Evolutionary conservation across 169 alveolate genomes (phyloP).

Genomic region (Plasmodium inui): DNA sequence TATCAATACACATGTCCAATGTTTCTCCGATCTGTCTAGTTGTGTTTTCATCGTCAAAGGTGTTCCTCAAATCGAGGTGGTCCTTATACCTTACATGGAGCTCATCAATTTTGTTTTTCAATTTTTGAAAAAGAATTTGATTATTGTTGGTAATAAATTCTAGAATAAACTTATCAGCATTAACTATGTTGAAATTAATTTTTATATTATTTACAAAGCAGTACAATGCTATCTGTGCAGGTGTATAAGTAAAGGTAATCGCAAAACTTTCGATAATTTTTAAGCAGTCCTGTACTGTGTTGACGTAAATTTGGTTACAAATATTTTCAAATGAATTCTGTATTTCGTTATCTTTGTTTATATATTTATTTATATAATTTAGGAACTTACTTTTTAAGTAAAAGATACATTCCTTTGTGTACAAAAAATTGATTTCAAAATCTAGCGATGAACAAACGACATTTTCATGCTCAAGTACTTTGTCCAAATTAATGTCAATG

Average conservation of each 20-base stretch:
- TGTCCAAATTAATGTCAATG: conserved; percentile 63
- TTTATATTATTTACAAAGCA: conserved; percentile 65
- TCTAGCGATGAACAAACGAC: conserved; percentile 55
- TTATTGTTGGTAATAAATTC: conserved; percentile 68
- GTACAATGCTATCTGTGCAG: conserved; percentile 64
- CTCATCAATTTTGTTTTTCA: conserved; percentile 56
- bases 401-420: conserved; percentile 43
- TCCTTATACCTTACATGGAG: conserved; percentile 33
- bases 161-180: conserved; percentile 48
- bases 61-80: conserved; percentile 52
- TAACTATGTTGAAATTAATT: conserved; percentile 49
- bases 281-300: conserved; percentile 31
- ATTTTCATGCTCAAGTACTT: conserved; percentile 72
- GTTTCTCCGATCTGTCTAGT: conserved; percentile 69
- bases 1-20: conserved; percentile 60
- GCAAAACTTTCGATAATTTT: conserved; percentile 22
- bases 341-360: conserved; percentile 32
- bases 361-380: conserved; percentile 63
- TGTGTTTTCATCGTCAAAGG: conserved; percentile 69
- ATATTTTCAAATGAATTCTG: conserved; percentile 46
- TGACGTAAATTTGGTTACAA: conserved; percentile 23
- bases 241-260: conserved; percentile 50
- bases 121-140: conserved; percentile 69
- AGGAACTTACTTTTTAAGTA: conserved; percentile 35
- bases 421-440: conserved; percentile 28